A percentile compares a stretch with the other conserved stretches of the same genome.
These are phyloP conservation scores for Ananas comosus DNA, from an alignment of 176 grass and related monocot genomes.

Conservation along the genomic window DNA sequence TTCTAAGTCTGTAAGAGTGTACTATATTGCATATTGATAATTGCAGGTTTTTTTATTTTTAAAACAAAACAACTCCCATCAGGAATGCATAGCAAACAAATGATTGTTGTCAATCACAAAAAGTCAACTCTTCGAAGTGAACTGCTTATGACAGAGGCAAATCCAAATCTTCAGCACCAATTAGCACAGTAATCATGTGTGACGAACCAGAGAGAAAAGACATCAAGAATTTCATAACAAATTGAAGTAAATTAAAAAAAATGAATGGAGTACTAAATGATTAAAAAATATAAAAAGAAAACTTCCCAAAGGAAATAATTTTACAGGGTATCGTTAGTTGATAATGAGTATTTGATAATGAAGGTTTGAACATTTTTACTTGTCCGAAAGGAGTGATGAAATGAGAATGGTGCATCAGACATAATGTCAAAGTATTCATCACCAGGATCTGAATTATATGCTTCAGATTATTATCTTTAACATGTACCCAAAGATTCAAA, in stretches of 20 bases:
- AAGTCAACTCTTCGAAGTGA: background rate
- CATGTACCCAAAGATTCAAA: too few relatives aligned
- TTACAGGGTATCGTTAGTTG: background rate
- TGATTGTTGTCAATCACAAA: background rate
- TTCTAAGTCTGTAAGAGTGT: conserved; percentile 16
- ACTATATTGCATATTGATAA: background rate
- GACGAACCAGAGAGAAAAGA: background rate
- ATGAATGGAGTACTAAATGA: conserved; percentile 4
- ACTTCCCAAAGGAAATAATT: background rate
- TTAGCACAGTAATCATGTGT: background rate
- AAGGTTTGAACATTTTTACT: background rate
- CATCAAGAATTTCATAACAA: conserved; percentile 1
- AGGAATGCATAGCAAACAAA: background rate
- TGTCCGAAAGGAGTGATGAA: background rate
- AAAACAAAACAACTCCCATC: background rate
- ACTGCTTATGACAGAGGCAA: background rate
- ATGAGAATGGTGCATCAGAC: background rate
- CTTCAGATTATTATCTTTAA: too few relatives aligned
- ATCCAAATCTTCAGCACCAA: conserved; percentile 15
- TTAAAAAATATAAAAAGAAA: background rate
- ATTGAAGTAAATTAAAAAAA: conserved; percentile 1
- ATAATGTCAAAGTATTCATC: too few relatives aligned
- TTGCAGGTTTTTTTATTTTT: background rate
- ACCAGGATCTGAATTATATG: too few relatives aligned
- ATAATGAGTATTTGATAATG: background rate